Evolutionary conservation across 2,329 filamentous ascomycete species (phyloP).

Genomic region (Neofusicoccum sp.): DNA sequence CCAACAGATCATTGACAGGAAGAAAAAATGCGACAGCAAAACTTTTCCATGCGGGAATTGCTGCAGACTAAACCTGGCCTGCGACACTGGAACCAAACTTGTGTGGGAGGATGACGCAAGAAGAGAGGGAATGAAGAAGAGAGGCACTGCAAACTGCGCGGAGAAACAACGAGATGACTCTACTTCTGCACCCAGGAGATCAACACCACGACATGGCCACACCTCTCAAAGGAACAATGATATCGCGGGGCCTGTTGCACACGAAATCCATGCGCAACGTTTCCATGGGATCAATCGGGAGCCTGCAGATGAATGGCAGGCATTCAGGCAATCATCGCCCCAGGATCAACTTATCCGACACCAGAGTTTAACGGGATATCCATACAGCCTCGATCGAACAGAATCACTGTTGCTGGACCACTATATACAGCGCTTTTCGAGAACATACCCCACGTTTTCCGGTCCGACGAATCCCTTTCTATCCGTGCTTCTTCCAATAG

Average conservation of each 20-base stretch:
- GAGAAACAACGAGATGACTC: neutral
- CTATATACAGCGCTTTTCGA: neutral
- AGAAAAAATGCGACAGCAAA: neutral
- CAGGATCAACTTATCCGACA: neutral
- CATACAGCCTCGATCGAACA: neutral
- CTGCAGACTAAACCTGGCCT: neutral
- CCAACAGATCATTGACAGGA: neutral
- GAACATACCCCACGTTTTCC: neutral
- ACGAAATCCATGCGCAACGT: neutral
- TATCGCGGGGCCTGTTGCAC: neutral
- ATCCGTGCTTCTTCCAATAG: neutral
- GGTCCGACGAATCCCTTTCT: neutral
- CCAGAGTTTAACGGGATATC: neutral
- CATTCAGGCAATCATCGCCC: neutral
- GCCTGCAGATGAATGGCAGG: neutral
- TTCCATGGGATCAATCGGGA: neutral
- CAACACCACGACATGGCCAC: neutral
- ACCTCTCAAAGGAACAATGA: no score
- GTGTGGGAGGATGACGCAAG: neutral
- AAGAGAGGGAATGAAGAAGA: neutral
- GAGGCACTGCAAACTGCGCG: neutral
- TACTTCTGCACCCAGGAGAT: neutral
- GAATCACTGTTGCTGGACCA: neutral
- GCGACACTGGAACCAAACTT: neutral
- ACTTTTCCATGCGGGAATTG: neutral